phyloP scores from a whole-genome alignment of 805 yeast genomes.

The Pichia scutulata region DNA sequence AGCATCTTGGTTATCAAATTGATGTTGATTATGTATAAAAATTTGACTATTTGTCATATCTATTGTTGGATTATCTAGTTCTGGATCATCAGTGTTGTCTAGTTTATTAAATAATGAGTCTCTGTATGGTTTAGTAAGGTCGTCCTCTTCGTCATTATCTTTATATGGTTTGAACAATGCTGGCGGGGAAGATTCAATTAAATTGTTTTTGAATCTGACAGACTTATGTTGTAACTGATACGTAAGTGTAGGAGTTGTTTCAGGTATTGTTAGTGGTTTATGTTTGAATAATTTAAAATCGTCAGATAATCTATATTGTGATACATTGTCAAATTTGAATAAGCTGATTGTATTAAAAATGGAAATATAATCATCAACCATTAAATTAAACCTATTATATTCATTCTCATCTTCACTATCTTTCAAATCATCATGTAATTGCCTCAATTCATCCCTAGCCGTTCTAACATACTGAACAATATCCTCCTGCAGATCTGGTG shows the following conservation, averaged over 20 bases:
- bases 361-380: neutral
- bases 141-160: slow-evolving; percentile 3
- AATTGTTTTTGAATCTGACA: slow-evolving; percentile 18
- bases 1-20: slow-evolving; percentile 38
- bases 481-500: neutral
- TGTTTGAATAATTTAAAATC: neutral
- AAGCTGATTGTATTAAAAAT: neutral
- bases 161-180: neutral
- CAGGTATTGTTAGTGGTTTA: neutral
- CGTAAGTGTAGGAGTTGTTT: neutral
- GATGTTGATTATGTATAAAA: slow-evolving; percentile 37
- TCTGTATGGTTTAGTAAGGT: neutral
- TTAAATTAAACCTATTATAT: neutral
- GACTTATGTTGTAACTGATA: slow-evolving; percentile 10
- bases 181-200: slow-evolving; percentile 14
- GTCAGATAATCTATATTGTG: neutral
- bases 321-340: neutral
- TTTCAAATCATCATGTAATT: neutral
- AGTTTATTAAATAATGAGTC: neutral
- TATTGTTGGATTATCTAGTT: slow-evolving; percentile 5
- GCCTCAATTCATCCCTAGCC: neutral
- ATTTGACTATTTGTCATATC: slow-evolving; percentile 24
- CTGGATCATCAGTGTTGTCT: neutral
- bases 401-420: neutral
- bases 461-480: neutral